Percentiles rank a stretch among this genome's conserved stretches.
Conservation (phyloP, 352 stramenopile genomes). For the Phytophthora cactorum region DNA sequence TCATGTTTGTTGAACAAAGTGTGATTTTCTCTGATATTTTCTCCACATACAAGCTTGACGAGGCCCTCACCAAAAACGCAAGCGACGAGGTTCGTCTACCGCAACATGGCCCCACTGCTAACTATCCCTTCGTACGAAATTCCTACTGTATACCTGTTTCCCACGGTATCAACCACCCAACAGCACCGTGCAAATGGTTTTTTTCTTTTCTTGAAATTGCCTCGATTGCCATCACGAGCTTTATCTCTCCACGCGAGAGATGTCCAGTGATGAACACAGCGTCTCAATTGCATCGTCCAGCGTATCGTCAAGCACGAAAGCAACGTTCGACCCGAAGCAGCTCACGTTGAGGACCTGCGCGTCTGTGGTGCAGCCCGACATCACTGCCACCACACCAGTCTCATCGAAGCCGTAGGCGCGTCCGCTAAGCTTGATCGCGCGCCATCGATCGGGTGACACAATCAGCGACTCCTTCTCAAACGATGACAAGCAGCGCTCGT, state of each 20-base stretch:
- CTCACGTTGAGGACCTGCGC: slow-evolving; percentile 88
- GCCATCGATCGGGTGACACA: slow-evolving; percentile 85
- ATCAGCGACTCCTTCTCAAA: slow-evolving; percentile 82
- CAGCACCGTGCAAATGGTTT: slow-evolving; percentile 13
- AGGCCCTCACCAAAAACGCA: slow-evolving; percentile 22
- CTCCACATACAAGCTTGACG: slow-evolving; percentile 2
- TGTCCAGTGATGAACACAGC: slow-evolving; percentile 69
- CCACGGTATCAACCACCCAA: slow-evolving; percentile 17
- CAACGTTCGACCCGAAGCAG: slow-evolving; percentile 86
- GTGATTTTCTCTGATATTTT: slow-evolving; percentile 34
- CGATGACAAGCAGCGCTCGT: slow-evolving; percentile 66
- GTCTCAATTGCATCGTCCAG: slow-evolving; percentile 75
- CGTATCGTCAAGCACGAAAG: slow-evolving; percentile 83
- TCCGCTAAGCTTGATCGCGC: slow-evolving; percentile 85
- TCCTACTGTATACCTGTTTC: slow-evolving; percentile 33
- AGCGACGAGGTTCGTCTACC: slow-evolving; percentile 12
- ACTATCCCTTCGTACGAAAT: slow-evolving; percentile 18
- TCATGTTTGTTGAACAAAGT: slow-evolving; percentile 45
- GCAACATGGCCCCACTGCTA: slow-evolving; percentile 11
- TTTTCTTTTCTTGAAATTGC: slow-evolving; percentile 1
- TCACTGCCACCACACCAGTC: slow-evolving; percentile 85
- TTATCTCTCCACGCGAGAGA: slow-evolving; percentile 73
- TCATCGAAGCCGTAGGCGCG: slow-evolving; percentile 87
- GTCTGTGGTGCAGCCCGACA: slow-evolving; percentile 83
- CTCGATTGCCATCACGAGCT: background rate